phyloP scores from a whole-genome alignment of 768 basidiomycete genomes.

The Dentipellis sp. region DNA sequence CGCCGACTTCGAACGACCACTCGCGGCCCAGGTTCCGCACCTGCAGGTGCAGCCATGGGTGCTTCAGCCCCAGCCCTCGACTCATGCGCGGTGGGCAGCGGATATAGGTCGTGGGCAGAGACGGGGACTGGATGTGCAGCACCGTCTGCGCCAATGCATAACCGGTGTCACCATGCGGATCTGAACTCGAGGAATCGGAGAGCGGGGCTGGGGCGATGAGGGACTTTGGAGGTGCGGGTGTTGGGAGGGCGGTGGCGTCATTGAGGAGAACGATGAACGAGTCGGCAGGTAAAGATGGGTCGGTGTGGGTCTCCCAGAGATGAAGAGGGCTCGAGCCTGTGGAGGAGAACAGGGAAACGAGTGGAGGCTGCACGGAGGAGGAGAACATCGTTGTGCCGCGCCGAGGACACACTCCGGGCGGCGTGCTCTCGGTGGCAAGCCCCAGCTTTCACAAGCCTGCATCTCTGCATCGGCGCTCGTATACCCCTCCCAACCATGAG shows the following conservation, averaged over 20 bases:
- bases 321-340: slow-evolving; percentile 53
- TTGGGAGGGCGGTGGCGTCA: slow-evolving; percentile 42
- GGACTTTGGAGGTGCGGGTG: slow-evolving; percentile 34
- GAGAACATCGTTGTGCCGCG: slow-evolving; percentile 38
- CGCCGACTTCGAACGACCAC: slow-evolving; percentile 70
- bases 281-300: slow-evolving; percentile 45
- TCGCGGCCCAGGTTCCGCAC: slow-evolving; percentile 57
- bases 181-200: slow-evolving; percentile 19
- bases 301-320: slow-evolving; percentile 41
- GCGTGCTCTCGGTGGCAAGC: neutral
- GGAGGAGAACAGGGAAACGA: slow-evolving; percentile 71
- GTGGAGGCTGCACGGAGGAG: slow-evolving; percentile 46
- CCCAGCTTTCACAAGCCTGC: too few species aligned
- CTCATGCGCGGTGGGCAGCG: slow-evolving; percentile 40
- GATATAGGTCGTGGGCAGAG: slow-evolving; percentile 56
- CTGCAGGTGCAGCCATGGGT: slow-evolving; percentile 71
- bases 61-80: slow-evolving; percentile 46
- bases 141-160: slow-evolving; percentile 51
- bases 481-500: neutral
- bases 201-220: slow-evolving; percentile 31
- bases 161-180: slow-evolving; percentile 16
- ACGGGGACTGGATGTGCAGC: slow-evolving; percentile 74
- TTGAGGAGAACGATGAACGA: slow-evolving; percentile 58
- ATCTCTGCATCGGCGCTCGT: too few species aligned
- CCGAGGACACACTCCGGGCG: neutral